Conservation (phyloP, 306 rosid genomes). For the Trichosanthes truncata region DNA sequence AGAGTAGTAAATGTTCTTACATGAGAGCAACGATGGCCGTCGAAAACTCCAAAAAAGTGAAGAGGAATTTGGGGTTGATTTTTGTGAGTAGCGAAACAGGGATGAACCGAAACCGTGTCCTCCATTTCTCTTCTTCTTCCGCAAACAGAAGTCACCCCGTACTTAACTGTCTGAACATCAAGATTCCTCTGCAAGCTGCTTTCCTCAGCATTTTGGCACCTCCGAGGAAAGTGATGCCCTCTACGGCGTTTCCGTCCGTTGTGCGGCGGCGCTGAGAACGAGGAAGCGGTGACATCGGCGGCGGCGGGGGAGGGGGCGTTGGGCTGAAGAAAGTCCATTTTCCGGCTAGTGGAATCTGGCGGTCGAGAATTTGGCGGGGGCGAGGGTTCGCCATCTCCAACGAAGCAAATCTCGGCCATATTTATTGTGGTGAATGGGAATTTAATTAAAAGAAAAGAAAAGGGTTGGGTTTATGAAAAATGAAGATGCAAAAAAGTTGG, state of each 20-base stretch:
- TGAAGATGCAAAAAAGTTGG: background rate
- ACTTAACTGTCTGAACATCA: constrained; percentile 14
- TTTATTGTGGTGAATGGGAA: background rate
- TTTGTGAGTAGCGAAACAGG: constrained; percentile 13
- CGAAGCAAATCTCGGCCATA: constrained; percentile 79
- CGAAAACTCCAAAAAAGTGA: constrained; percentile 81
- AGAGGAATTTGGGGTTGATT: background rate
- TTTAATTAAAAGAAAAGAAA: background rate
- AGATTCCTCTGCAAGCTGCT: background rate
- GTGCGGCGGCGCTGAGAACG: constrained; percentile 3
- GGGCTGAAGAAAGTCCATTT: constrained; percentile 27
- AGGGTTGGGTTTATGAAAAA: background rate
- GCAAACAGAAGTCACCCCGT: constrained; percentile 70
- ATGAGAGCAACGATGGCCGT: constrained; percentile 98
- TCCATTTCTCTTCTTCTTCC: constrained; percentile 95
- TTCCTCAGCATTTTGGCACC: constrained; percentile 12
- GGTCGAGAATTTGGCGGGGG: constrained; percentile 33
- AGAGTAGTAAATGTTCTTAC: constrained; percentile 16
- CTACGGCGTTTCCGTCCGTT: constrained; percentile 37
- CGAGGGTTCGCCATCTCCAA: constrained; percentile 52
- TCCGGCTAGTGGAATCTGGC: constrained; percentile 28
- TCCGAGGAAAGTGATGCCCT: constrained; percentile 17
- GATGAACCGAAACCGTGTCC: constrained; percentile 57
- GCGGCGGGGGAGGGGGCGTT: constrained; percentile 28
- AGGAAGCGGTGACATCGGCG: constrained; percentile 28